Percentiles rank a stretch among this genome's conserved stretches.
Conservation (phyloP, 495 filamentous ascomycete species). For the Friedmanniomyces endolithicus region DNA sequence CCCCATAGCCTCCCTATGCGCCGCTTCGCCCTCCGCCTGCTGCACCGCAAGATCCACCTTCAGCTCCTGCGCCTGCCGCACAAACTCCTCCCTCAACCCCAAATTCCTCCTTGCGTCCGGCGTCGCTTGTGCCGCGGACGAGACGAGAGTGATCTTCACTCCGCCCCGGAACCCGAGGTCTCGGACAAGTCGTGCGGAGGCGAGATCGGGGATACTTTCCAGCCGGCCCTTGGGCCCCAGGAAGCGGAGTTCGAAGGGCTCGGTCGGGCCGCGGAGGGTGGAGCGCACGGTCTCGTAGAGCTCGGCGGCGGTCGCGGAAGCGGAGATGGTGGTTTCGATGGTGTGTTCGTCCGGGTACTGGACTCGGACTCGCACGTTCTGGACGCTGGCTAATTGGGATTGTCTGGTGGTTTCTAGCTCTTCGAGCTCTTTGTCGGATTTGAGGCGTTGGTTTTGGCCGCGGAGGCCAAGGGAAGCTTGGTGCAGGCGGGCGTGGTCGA, state of each 20-base stretch:
- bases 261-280: conserved; percentile 35
- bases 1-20: conserved; percentile 21
- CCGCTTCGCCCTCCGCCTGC: conserved; percentile 32
- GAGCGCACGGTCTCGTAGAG: conserved; percentile 55
- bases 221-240: conserved; percentile 9
- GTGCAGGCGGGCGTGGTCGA: conserved; percentile 72
- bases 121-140: conserved; percentile 55
- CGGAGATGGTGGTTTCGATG: conserved; percentile 50
- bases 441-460: conserved; percentile 55
- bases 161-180: conserved; percentile 56
- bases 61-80: conserved; percentile 53
- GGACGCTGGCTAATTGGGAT: conserved; percentile 50
- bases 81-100: conserved; percentile 54
- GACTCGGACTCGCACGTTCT: conserved; percentile 61
- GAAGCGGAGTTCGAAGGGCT: conserved; percentile 44
- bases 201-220: conserved; percentile 23
- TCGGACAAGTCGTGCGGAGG: conserved; percentile 50
- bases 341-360: conserved; percentile 76
- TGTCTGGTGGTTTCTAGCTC: conserved; percentile 45
- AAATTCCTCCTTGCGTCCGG: conserved; percentile 34
- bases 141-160: conserved; percentile 65
- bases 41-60: conserved; percentile 40
- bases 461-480: conserved; percentile 55
- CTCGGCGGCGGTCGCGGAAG: conserved; percentile 47
- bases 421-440: conserved; percentile 54